These are phyloP conservation scores for Hymenoscyphus albidus DNA, from an alignment of 2,329 filamentous ascomycete genomes.

Conservation along the genomic window DNA sequence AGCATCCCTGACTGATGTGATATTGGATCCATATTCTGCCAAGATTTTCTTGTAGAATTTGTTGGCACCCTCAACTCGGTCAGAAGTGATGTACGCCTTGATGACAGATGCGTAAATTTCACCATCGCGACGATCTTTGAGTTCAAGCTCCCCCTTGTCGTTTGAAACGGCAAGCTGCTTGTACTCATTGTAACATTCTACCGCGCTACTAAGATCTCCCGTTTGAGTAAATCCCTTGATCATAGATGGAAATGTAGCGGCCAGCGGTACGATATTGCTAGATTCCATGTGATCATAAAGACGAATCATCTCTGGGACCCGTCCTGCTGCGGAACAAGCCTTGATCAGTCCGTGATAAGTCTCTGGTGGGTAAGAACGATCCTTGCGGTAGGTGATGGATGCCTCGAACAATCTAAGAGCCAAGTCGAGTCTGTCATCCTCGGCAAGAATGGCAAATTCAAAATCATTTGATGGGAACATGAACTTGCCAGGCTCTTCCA, in stretches of 20 bases:
- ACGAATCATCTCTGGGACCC: constrained; percentile 82
- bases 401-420: constrained; percentile 82
- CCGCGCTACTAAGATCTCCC: constrained; percentile 80
- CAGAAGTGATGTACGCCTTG: constrained; percentile 79
- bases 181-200: constrained; percentile 96
- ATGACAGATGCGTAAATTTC: constrained; percentile 89
- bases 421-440: constrained; percentile 82
- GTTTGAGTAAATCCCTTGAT: constrained; percentile 85
- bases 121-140: constrained; percentile 71
- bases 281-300: constrained; percentile 90
- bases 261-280: constrained; percentile 67
- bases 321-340: constrained; percentile 78
- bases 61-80: constrained; percentile 74
- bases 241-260: constrained; percentile 85
- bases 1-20: constrained; percentile 63
- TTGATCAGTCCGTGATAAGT: constrained; percentile 83
- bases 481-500: constrained; percentile 79
- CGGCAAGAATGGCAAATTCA: constrained; percentile 78
- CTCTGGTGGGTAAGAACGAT: constrained; percentile 68
- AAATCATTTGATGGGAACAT: constrained; percentile 85
- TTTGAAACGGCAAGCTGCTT: constrained; percentile 80
- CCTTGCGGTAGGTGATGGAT: constrained; percentile 56
- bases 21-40: constrained; percentile 54
- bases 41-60: constrained; percentile 83
- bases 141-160: constrained; percentile 66